A percentile compares a stretch with the other conserved stretches of the same genome.
These are phyloP conservation scores for Phytophthora lateralis DNA, from an alignment of 352 stramenopile genomes.

Conservation along the genomic window DNA sequence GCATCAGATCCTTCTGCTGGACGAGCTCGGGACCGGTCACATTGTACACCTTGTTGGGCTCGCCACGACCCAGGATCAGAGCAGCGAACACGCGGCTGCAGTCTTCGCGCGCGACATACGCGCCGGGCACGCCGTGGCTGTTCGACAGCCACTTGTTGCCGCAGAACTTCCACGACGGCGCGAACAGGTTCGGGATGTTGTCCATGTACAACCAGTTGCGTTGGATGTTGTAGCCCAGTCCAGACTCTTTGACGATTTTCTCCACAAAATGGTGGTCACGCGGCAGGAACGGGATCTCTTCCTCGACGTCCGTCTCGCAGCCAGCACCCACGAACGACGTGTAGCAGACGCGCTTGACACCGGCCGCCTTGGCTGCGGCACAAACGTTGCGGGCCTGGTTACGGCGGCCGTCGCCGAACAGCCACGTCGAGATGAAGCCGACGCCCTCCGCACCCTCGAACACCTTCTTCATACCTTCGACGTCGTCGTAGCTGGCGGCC, in stretches of 20 bases:
- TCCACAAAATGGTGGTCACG: slow-evolving; percentile 36
- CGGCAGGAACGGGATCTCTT: slow-evolving; percentile 40
- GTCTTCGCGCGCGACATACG: slow-evolving; percentile 35
- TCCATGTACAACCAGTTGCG: slow-evolving; percentile 44
- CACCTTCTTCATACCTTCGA: slow-evolving; percentile 30
- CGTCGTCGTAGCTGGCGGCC: slow-evolving; percentile 26
- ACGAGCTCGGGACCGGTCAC: slow-evolving; percentile 30
- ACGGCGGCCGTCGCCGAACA: slow-evolving; percentile 32
- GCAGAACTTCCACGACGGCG: slow-evolving; percentile 40
- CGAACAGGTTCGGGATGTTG: slow-evolving; percentile 36
- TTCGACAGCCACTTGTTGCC: slow-evolving; percentile 39
- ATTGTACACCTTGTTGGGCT: slow-evolving; percentile 36
- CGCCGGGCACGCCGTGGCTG: slow-evolving; percentile 29
- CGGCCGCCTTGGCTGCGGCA: slow-evolving; percentile 22
- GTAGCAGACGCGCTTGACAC: slow-evolving; percentile 42
- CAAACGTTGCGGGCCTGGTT: slow-evolving; percentile 25
- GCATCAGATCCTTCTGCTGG: slow-evolving; percentile 25
- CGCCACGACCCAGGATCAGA: slow-evolving; percentile 28
- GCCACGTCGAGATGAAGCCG: slow-evolving; percentile 34
- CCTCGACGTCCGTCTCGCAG: slow-evolving; percentile 20
- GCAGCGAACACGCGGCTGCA: slow-evolving; percentile 29
- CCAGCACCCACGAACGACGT: slow-evolving; percentile 37
- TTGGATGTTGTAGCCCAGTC: slow-evolving; percentile 45
- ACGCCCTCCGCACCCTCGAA: slow-evolving; percentile 31
- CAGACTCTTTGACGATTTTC: slow-evolving; percentile 26